A percentile compares a stretch with the other conserved stretches of the same genome.
Evolutionary conservation across 371 early-diverging fungal species (phyloP).

Genomic region (Mucor sp.): DNA sequence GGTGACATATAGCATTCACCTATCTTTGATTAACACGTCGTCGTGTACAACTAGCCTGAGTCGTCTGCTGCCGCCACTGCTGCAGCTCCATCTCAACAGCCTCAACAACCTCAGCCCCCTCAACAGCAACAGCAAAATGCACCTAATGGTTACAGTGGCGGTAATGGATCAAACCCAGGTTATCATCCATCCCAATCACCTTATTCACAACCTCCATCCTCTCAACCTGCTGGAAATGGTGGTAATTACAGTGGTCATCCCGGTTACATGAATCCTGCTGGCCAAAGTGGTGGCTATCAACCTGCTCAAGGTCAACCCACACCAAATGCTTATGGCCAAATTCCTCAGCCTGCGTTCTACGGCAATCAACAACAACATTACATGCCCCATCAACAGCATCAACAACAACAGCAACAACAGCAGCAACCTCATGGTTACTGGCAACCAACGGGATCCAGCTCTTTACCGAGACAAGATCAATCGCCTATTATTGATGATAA

Average conservation of each 20-base stretch:
- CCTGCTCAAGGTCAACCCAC: slow-evolving; percentile 28
- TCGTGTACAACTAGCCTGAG: slow-evolving; percentile 6
- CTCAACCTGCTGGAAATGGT: slow-evolving; percentile 2
- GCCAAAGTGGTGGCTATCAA: slow-evolving; percentile 25
- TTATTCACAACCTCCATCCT: slow-evolving; percentile 10
- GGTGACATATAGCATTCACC: not conserved
- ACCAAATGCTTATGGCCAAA: slow-evolving; percentile 32
- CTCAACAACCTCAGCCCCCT: slow-evolving; percentile 6
- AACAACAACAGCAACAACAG: slow-evolving; percentile 23
- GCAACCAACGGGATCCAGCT: slow-evolving; percentile 13
- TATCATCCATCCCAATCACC: slow-evolving; percentile 11
- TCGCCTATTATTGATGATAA: slow-evolving; percentile 29
- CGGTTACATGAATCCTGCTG: slow-evolving; percentile 19
- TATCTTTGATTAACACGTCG: not conserved
- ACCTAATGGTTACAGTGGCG: slow-evolving; percentile 2
- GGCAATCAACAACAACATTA: slow-evolving; percentile 41
- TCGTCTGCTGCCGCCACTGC: slow-evolving; percentile 1
- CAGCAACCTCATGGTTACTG: slow-evolving; percentile 34
- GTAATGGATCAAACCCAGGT: slow-evolving; percentile 13
- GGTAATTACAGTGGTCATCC: slow-evolving; percentile 25
- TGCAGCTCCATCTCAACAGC: slow-evolving; percentile 3
- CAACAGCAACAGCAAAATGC: slow-evolving; percentile 11
- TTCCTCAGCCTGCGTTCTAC: slow-evolving; percentile 39
- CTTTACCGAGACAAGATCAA: slow-evolving; percentile 28
- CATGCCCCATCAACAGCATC: slow-evolving; percentile 31